Percentiles rank a stretch among this genome's conserved stretches.
Evolutionary conservation across 1,284 basidiomycete genomes (phyloP).

Genomic region (Amylostereum chailletii): DNA sequence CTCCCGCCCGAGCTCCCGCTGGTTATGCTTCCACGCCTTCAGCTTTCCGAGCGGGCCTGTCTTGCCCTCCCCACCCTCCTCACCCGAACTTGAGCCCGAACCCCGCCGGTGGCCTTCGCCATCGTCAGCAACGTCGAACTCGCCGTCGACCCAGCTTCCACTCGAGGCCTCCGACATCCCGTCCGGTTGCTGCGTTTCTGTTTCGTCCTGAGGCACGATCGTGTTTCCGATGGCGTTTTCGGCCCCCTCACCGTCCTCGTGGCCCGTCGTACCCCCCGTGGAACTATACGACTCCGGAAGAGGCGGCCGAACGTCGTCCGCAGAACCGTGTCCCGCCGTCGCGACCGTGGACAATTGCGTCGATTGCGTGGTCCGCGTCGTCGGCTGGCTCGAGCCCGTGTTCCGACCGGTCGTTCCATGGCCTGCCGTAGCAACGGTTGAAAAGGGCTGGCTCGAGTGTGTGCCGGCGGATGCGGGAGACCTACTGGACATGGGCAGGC

Average conservation of each 20-base stretch:
- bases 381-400: not conserved
- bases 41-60: conserved; percentile 21
- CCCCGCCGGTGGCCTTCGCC: conserved; percentile 16
- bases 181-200: conserved; percentile 13
- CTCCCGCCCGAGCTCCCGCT: conserved; percentile 33
- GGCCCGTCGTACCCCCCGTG: not conserved
- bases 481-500: too few relatives aligned
- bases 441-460: not conserved
- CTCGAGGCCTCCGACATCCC: conserved; percentile 17
- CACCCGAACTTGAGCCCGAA: conserved; percentile 18
- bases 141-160: conserved; percentile 15
- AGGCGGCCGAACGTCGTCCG: not conserved
- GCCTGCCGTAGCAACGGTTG: not conserved
- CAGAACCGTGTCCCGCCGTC: not conserved
- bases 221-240: not conserved
- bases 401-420: too few relatives aligned
- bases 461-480: not conserved
- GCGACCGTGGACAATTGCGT: not conserved
- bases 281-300: not conserved
- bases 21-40: conserved; percentile 29
- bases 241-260: not conserved
- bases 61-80: conserved; percentile 20
- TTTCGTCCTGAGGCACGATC: not conserved
- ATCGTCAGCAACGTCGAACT: conserved; percentile 24
- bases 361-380: not conserved